phyloP scores from a whole-genome alignment of 805 yeast species.

The Pichia exigua region DNA sequence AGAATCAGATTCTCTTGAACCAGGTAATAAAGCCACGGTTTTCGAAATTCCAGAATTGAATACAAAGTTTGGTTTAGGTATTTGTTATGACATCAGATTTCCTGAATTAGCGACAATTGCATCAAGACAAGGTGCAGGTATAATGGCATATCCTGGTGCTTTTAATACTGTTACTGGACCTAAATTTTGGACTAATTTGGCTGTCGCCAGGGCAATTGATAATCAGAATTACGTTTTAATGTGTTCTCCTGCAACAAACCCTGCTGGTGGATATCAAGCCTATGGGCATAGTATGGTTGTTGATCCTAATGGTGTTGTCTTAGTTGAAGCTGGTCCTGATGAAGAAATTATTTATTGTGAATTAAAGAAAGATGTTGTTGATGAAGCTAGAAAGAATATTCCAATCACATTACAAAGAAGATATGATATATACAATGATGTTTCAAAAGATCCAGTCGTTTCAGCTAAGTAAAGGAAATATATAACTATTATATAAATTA shows the following conservation, averaged over 20 bases:
- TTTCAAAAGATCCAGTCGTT: conserved; percentile 21
- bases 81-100: conserved; percentile 74
- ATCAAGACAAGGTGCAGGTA: conserved; percentile 61
- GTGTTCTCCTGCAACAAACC: conserved; percentile 85
- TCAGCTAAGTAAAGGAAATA: conserved; percentile 11
- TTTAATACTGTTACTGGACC: conserved; percentile 84
- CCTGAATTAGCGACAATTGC: conserved; percentile 70
- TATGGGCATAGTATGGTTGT: conserved; percentile 62
- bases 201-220: conserved; percentile 67
- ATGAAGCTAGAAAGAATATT: conserved; percentile 52
- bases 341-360: conserved; percentile 73
- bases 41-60: conserved; percentile 58
- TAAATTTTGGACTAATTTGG: conserved; percentile 71
- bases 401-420: conserved; percentile 68
- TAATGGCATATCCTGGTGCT: conserved; percentile 78
- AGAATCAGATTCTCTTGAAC: conserved; percentile 67
- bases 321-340: conserved; percentile 69
- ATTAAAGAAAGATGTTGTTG: conserved; percentile 53
- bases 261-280: conserved; percentile 47
- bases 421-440: conserved; percentile 54
- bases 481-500: conserved; percentile 4
- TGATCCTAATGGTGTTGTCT: conserved; percentile 51
- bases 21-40: conserved; percentile 79
- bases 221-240: conserved; percentile 65
- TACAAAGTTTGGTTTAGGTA: conserved; percentile 67